Evolutionary conservation across 345 rosid species (phyloP).

Genomic region (Citrus australasica): DNA sequence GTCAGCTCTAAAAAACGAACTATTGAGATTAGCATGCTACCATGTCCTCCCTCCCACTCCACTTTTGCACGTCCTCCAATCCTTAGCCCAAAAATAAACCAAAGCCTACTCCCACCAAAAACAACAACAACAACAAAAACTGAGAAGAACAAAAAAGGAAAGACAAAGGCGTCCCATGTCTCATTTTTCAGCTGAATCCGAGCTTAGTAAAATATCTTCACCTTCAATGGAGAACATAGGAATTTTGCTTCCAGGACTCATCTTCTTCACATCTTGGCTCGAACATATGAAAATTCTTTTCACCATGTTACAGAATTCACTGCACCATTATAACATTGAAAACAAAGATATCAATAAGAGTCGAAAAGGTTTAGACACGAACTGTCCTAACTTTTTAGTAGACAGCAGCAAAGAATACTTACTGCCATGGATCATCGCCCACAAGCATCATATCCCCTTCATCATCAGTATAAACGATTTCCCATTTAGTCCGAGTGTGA

Average conservation of each 20-base stretch:
- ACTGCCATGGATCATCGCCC: constrained; percentile 97
- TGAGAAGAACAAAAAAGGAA: background rate
- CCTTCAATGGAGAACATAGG: constrained; percentile 46
- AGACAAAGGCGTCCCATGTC: background rate
- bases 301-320: constrained; percentile 95
- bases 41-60: constrained; percentile 1
- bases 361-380: too few relatives aligned
- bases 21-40: constrained; percentile 12
- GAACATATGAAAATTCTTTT: constrained; percentile 74
- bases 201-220: constrained; percentile 53
- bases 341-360: too few relatives aligned
- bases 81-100: constrained; percentile 11
- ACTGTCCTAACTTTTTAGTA: background rate
- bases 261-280: constrained; percentile 77
- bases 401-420: constrained; percentile 27
- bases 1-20: constrained; percentile 49
- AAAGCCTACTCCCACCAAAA: constrained; percentile 2
- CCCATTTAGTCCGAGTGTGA: constrained; percentile 60
- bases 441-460: constrained; percentile 97
- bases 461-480: constrained; percentile 81
- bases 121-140: background rate
- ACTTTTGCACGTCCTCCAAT: constrained; percentile 15
- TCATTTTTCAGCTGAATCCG: constrained; percentile 50
- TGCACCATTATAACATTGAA: constrained; percentile 22
- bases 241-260: constrained; percentile 51